Percentiles rank a stretch among this genome's conserved stretches.
These are phyloP conservation scores for Solanum etuberosum DNA, from an alignment of 257 asterid species.

Conservation along the genomic window DNA sequence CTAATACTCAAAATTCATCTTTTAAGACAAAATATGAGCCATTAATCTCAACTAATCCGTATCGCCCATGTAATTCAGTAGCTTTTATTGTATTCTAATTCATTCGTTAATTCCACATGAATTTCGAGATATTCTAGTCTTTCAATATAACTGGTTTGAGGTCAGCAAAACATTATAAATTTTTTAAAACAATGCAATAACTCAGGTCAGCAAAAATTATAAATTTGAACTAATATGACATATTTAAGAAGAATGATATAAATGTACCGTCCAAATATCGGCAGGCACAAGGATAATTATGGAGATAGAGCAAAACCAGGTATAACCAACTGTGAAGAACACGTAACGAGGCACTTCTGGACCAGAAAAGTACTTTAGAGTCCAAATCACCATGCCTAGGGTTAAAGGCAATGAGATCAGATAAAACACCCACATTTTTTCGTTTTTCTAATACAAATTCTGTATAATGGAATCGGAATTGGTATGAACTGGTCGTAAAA, in stretches of 20 bases:
- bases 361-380: constrained; percentile 85
- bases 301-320: constrained; percentile 97
- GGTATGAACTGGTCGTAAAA: neutral
- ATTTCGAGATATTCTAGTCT: neutral
- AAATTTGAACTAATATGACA: neutral
- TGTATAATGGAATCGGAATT: neutral
- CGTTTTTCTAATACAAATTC: neutral
- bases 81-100: neutral
- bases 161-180: neutral
- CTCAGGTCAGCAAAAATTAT: neutral
- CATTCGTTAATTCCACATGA: neutral
- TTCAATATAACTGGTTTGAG: neutral
- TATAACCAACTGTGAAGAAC: constrained; percentile 84
- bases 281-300: constrained; percentile 98
- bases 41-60: neutral
- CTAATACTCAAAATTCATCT: neutral
- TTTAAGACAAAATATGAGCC: neutral
- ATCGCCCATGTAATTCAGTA: neutral
- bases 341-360: constrained; percentile 93
- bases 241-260: neutral
- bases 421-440: constrained; percentile 90
- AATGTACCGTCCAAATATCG: constrained; percentile 91
- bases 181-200: neutral
- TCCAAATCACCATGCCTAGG: constrained; percentile 76
- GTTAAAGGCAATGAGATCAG: constrained; percentile 95